Conservation (phyloP, 345 rosid species). For the Camelina hispida region DNA sequence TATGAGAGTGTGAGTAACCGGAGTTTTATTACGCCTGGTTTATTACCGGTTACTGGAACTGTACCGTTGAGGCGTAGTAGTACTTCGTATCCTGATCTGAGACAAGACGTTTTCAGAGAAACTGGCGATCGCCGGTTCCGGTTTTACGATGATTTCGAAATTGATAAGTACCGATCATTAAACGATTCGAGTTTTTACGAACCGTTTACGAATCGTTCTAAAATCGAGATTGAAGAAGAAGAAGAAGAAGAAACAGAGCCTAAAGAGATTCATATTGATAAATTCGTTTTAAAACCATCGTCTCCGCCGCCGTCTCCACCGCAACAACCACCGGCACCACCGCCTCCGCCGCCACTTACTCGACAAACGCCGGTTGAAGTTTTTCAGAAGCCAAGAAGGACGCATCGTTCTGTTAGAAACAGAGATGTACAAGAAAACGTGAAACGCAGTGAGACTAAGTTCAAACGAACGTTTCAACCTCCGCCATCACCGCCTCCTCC, state of each 20-base stretch:
- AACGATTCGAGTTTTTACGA: background rate
- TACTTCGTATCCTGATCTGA: slow-evolving; percentile 81
- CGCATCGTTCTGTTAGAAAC: slow-evolving; percentile 46
- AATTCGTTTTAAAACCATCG: slow-evolving; percentile 51
- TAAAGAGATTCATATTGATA: slow-evolving; percentile 69
- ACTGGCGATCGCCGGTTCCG: slow-evolving; percentile 57
- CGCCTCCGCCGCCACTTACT: slow-evolving; percentile 43
- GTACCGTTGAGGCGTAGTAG: slow-evolving; percentile 70
- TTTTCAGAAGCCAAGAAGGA: slow-evolving; percentile 45
- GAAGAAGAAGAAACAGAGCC: slow-evolving; percentile 54
- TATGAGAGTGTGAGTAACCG: slow-evolving; percentile 29
- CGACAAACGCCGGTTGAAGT: slow-evolving; percentile 17
- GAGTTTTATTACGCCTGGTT: slow-evolving; percentile 26
- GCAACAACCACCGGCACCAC: slow-evolving; percentile 35
- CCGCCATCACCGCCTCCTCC: slow-evolving; percentile 44
- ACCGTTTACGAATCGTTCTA: slow-evolving; percentile 39
- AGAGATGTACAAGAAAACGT: slow-evolving; percentile 42
- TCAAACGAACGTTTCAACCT: slow-evolving; percentile 31
- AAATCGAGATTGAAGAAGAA: slow-evolving; percentile 46
- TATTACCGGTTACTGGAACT: slow-evolving; percentile 39
- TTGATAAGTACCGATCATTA: slow-evolving; percentile 45
- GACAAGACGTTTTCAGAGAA: slow-evolving; percentile 52
- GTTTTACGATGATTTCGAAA: slow-evolving; percentile 74
- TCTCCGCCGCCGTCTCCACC: slow-evolving; percentile 30
- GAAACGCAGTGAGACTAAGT: slow-evolving; percentile 35